Conservation (phyloP, 2,329 filamentous ascomycete genomes). For the Phaeomoniella chlamydospora region DNA sequence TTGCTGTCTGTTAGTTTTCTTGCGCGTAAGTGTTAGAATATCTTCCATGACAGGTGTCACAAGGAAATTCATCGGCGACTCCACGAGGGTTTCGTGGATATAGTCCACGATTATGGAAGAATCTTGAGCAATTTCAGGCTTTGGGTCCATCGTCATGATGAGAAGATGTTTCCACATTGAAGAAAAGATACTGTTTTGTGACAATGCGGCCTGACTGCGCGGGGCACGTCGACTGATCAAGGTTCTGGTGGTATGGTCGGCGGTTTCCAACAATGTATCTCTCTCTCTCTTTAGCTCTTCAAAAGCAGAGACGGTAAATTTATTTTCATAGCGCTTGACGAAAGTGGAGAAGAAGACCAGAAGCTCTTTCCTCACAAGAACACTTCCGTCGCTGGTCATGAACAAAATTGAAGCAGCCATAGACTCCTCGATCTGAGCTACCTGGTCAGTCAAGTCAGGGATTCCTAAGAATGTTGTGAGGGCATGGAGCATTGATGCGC, state of each 20-base stretch:
- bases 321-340: conserved; percentile 76
- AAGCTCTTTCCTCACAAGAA: conserved; percentile 84
- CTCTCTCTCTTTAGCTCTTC: conserved; percentile 81
- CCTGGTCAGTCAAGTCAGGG: conserved; percentile 78
- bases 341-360: conserved; percentile 90
- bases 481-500: conserved; percentile 83
- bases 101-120: conserved; percentile 77
- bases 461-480: conserved; percentile 91
- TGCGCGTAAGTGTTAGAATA: conserved; percentile 35
- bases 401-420: conserved; percentile 79
- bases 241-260: conserved; percentile 34
- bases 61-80: conserved; percentile 58
- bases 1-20: conserved; percentile 26
- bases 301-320: conserved; percentile 81
- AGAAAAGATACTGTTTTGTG: conserved; percentile 81
- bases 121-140: conserved; percentile 80
- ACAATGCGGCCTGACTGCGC: conserved; percentile 33
- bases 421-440: conserved; percentile 78
- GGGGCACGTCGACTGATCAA: conserved; percentile 3
- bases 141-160: conserved; percentile 83
- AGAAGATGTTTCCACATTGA: conserved; percentile 89
- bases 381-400: conserved; percentile 87
- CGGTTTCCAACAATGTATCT: conserved; percentile 44
- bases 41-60: conserved; percentile 64
- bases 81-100: conserved; percentile 61